Conservation (phyloP, 805 yeast genomes). For the Nakazawaea laoshanensis region DNA sequence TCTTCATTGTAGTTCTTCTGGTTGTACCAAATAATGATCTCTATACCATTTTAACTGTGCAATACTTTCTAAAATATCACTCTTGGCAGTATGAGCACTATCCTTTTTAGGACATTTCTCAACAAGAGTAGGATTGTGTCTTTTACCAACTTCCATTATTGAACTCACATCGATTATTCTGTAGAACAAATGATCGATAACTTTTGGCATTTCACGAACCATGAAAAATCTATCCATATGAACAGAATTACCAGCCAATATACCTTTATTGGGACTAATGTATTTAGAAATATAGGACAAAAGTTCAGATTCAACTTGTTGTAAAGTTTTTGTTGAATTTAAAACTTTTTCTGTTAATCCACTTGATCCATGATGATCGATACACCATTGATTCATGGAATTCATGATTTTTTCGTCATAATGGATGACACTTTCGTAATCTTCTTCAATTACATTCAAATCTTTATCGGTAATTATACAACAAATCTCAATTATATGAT, state of each 20-base stretch:
- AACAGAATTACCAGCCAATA: conserved; percentile 86
- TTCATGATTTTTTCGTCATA: conserved; percentile 54
- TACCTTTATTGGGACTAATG: conserved; percentile 49
- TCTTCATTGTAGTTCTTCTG: conserved; percentile 1
- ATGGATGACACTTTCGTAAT: conserved; percentile 79
- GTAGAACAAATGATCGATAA: conserved; percentile 54
- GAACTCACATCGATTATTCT: conserved; percentile 88
- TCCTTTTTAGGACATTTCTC: conserved; percentile 52
- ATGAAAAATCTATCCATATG: conserved; percentile 88
- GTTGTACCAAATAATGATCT: conserved; percentile 45
- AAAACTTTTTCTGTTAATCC: conserved; percentile 76
- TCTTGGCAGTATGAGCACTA: conserved; percentile 75
- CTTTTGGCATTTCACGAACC: conserved; percentile 74
- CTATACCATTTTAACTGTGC: conserved; percentile 72
- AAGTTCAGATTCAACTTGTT: conserved; percentile 59
- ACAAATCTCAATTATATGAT: conserved; percentile 85
- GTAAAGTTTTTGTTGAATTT: conserved; percentile 43
- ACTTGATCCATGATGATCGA: conserved; percentile 62
- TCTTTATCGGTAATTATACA: conserved; percentile 84
- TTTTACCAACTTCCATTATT: conserved; percentile 66
- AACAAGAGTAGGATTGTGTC: conserved; percentile 67
- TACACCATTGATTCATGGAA: conserved; percentile 85
- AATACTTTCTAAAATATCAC: conserved; percentile 87
- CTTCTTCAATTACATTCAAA: conserved; percentile 60
- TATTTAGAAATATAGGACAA: conserved; percentile 48